These are phyloP conservation scores for Vaccinium darrowii DNA, from an alignment of 148 eudicot species.

Conservation along the genomic window DNA sequence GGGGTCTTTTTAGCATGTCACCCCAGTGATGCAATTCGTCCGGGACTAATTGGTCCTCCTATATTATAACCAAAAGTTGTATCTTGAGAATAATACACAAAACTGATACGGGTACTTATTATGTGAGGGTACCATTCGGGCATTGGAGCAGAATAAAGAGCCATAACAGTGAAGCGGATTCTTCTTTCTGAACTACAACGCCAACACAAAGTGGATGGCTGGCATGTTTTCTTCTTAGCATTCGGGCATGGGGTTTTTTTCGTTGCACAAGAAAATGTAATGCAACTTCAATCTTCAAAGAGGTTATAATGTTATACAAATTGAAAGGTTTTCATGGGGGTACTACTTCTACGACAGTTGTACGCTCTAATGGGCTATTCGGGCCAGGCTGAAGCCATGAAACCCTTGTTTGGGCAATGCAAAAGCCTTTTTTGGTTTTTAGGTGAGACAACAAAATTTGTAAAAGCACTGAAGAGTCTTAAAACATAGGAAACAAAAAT, in stretches of 20 bases:
- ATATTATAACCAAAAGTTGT: slow-evolving; percentile 2
- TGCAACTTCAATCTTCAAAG: not conserved
- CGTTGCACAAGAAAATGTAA: not conserved
- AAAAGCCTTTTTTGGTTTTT: not conserved
- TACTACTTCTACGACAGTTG: not conserved
- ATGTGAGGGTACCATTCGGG: not conserved
- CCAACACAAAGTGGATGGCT: not conserved
- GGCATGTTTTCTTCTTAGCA: slow-evolving; percentile 1
- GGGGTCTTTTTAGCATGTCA: slow-evolving; percentile 17
- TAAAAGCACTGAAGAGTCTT: not conserved
- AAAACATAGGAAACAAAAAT: not conserved
- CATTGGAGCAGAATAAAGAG: not conserved
- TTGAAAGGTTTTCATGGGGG: not conserved
- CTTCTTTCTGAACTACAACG: not conserved
- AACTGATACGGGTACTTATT: not conserved
- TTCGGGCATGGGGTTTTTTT: not conserved
- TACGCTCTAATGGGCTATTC: not conserved
- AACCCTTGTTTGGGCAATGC: not conserved
- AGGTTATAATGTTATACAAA: not conserved
- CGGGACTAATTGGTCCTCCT: not conserved
- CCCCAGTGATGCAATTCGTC: slow-evolving; percentile 11
- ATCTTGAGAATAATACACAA: not conserved
- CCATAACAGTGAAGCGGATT: not conserved
- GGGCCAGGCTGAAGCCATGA: not conserved
- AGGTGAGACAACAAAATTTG: not conserved